Evolutionary conservation across 805 yeast species (phyloP), one percentile per base, ranked within the genome.

Genomic region (Sugiyamaella lignohabitans): DNA sequence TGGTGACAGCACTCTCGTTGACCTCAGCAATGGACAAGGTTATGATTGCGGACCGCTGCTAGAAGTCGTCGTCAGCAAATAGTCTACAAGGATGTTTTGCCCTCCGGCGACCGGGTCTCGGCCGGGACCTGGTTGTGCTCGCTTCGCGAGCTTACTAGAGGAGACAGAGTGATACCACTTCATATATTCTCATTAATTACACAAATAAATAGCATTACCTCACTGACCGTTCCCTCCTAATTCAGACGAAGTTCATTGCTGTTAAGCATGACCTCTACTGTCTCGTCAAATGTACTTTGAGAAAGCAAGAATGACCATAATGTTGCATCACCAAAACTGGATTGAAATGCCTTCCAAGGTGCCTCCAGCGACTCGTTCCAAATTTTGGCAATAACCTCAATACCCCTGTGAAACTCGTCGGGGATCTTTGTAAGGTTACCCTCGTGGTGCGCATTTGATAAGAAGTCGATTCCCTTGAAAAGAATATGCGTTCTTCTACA

Each of bases 31-130:
- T 17, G 87, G 89, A 2, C 89, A 84, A 47, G 74, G 78, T 1
- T 71, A 80, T 52, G 88, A 80, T 51, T 81, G 85, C 59, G 88
- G 87, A 1, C 74, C 77, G 48, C 65, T 84, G 45, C 68, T 85
- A 32, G 88, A 84, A 55, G 84, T 85, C 1, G 72, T 80, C 47
- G 87, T 84, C 21, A 48, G 40, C 27, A 24, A 40, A 29, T 40
- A 35, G 38, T 27, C 6, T 35, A n/a, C 38, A 35, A 5, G 20
- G 6, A 35, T 35, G 20, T 27, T 14, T 14, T 14, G 11, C 32
- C 32, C 32, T 27, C 32, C 32, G 32, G 32, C 32, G 32, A 14
- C 32, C 32, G 32, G 32, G 32, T n/a, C 32, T 8, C 32, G 8
- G 32, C 32, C 32, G 11, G 32, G 32, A 27, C 32, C 32, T 14